Base-by-base conservation (phyloP, 2,329 filamentous ascomycete genomes). In the Fusarium drepaniforme region DNA sequence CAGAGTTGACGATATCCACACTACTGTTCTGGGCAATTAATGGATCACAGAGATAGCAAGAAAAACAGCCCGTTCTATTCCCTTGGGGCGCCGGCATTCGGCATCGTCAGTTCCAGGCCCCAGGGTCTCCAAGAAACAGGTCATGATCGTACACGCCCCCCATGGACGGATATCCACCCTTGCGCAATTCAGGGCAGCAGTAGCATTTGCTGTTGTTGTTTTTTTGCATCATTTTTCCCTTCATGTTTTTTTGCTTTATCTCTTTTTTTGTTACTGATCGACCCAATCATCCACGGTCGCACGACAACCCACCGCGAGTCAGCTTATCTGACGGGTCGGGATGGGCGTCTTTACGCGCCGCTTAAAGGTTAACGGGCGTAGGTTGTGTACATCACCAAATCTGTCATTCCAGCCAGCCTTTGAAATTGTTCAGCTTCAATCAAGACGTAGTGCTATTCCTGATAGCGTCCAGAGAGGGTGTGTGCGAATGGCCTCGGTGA, bases 241-340 rank as follows among this genome's bases (percentile, higher is more conserved):
- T 53, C 30, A 37, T 40, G 35, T 35, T 59, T 23, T 12, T 33
- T 38, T 60, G 44, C 18, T 64, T 59, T 49, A 37, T 51, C 60
- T 51, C 33, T n/a, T 42, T 56, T 51, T 42, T 65, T 71, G 8
- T 67, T 12, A 51, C 46, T 51, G 46, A 44, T 58, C 42, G 57
- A 53, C 70, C 66, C 74, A 67, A 69, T 72, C 67, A 66, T 70
- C 30, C 60, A 62, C 51, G 57, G 67, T 73, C 72, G 62, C 67
- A 66, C 65, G 63, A 73, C 70, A 71, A 65, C 63, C 68, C 70
- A 68, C 65, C 63, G 37, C 68, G 62, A 77, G 76, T 77, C 76
- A 78, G 72, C 77, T 77, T 78, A 77, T 78, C 76, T 70, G 66
- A 66, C 66, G 60, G 28, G 28, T 38, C 18, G 40, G 46, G 58